Base-by-base conservation (phyloP, 768 basidiomycete genomes). In the Tylopilus sp. region DNA sequence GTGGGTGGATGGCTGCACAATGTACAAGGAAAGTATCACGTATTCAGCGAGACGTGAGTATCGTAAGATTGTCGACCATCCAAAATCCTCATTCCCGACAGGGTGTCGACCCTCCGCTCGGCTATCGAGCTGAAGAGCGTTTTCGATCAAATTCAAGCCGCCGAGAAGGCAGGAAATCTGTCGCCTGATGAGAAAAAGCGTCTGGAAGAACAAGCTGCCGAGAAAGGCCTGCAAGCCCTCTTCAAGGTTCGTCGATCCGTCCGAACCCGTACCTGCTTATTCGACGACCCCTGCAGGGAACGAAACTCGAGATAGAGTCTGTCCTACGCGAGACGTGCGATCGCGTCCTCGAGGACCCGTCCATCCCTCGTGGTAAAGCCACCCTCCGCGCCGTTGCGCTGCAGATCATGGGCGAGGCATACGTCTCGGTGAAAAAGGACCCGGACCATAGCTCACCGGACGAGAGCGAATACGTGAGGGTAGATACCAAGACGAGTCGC, bases 1-100 rank as follows among this genome's bases (percentile, higher is more conserved):
- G 86, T 96, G 16, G 92, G 92, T 13, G 92, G 93, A 8, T 96
- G 92, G 92, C 67, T 95, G 53, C 92, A 95, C 68, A 91, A 91
- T 50, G 89, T 93, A 3, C 89, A 92, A 67, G 89, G 89, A 13
- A 93, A 92, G 72, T 94, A 92, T 45, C 92, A 95, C 63, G 87
- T 94, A 17, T 89, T 96, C 70, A 92, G 90, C 66, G 92, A 94
- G 74, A 93, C 91, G 89, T 90, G 57, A 60, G 89, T 76, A 33
- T 53, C n/a, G 25, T 19, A 42, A 25, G 10, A 34, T 42, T 17
- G 47, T 43, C 29, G 8, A 31, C 29, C 9, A 25, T 38, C 11
- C 19, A 28, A 46, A 44, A 21, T 24, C 38, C 55, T 58, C n/a
- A 57, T 33, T 36, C 22, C 31, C 29, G 44, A 31, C 36, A 92